These are phyloP conservation scores for Apostasia ramifera DNA, from an alignment of 106 monocot species.

Conservation along the genomic window DNA sequence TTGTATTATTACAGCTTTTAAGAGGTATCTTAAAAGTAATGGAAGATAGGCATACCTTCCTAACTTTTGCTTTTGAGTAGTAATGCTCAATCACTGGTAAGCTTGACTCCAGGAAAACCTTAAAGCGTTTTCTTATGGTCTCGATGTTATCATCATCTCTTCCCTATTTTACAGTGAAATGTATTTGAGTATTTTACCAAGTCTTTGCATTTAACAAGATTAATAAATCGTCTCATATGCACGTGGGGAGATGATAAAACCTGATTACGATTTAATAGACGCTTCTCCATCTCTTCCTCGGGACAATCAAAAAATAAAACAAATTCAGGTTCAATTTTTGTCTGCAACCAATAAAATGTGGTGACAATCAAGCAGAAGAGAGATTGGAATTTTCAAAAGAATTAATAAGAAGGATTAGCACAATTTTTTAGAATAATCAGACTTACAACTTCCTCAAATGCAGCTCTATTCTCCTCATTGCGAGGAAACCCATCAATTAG, in stretches of 20 bases:
- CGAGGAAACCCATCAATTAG: conserved; percentile 91
- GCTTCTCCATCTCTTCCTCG: conserved; percentile 79
- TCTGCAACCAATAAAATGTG: conserved; percentile 25
- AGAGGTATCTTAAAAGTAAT: background rate
- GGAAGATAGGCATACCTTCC: conserved; percentile 37
- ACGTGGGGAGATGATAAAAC: conserved; percentile 11
- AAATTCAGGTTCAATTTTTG: conserved; percentile 69
- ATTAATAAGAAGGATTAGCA: background rate
- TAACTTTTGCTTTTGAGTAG: conserved; percentile 56
- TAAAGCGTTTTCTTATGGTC: conserved; percentile 78
- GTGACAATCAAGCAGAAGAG: background rate
- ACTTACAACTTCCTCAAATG: conserved; percentile 85
- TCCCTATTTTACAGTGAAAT: conserved; percentile 31
- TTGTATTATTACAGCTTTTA: background rate
- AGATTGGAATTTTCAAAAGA: background rate
- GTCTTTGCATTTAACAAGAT: background rate
- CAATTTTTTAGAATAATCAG: background rate
- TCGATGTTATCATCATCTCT: conserved; percentile 91
- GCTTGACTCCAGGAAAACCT: conserved; percentile 71
- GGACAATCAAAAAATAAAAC: conserved; percentile 81
- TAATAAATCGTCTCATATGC: background rate
- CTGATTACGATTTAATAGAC: conserved; percentile 71
- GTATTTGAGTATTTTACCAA: background rate
- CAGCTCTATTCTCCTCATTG: conserved; percentile 84
- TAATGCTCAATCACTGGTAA: conserved; percentile 75